A percentile compares a stretch with the other conserved stretches of the same genome.
phyloP scores from a whole-genome alignment of 495 filamentous ascomycete species.

The Glutinoglossum americanum region DNA sequence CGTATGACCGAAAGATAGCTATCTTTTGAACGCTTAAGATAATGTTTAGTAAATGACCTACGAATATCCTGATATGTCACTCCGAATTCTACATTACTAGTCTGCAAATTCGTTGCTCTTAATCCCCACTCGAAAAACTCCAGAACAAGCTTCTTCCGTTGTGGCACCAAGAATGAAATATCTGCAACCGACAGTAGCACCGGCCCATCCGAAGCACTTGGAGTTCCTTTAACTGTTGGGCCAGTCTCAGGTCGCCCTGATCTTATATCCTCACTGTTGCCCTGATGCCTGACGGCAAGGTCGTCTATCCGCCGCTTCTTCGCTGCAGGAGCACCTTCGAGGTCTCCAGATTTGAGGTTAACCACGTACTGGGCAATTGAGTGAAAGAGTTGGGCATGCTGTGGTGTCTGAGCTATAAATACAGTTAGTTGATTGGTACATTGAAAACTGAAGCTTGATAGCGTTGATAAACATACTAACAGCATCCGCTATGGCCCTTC shows the following conservation, averaged over 20 bases:
- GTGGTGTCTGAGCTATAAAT: constrained; percentile 2
- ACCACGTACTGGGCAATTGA: constrained; percentile 5
- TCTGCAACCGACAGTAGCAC: constrained; percentile 42
- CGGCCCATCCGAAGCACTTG: constrained; percentile 1
- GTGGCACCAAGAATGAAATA: constrained; percentile 56
- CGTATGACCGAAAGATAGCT: not conserved
- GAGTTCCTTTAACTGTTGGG: not conserved
- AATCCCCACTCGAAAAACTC: constrained; percentile 45
- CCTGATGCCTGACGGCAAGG: not conserved
- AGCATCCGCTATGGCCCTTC: not conserved
- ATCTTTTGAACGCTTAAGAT: not conserved
- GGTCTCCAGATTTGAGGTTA: not conserved
- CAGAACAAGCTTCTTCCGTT: constrained; percentile 78
- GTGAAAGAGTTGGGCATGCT: constrained; percentile 3
- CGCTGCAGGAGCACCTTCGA: not conserved
- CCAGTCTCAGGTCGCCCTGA: not conserved
- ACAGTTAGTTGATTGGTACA: not conserved
- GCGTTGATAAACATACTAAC: not conserved
- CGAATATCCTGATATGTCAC: constrained; percentile 54
- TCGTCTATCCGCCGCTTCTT: constrained; percentile 3
- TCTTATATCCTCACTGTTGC: not conserved
- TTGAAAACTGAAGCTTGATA: not conserved
- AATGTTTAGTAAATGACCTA: constrained; percentile 21
- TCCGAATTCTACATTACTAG: constrained; percentile 43
- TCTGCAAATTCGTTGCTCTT: constrained; percentile 41